Percentiles rank a stretch among this genome's conserved stretches.
Conservation (phyloP, 2,329 filamentous ascomycete genomes). For the Pseudogymnoascus sp. region DNA sequence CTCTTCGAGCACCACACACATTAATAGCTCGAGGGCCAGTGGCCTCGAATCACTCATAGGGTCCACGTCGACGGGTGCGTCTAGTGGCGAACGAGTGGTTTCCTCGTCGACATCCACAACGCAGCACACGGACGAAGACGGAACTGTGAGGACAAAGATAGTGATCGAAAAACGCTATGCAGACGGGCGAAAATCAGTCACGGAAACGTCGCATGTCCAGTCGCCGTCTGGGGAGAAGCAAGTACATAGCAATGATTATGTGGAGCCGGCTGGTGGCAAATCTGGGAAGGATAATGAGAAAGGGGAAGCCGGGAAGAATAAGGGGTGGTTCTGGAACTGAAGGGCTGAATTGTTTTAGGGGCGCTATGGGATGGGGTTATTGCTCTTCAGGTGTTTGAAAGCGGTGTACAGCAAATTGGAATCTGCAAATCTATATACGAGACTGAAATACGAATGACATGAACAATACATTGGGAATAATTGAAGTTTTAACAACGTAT, state of each 20-base stretch:
- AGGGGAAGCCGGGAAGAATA: slow-evolving; percentile 13
- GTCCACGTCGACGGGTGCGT: not conserved
- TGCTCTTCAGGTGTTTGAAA: not conserved
- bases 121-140: slow-evolving; percentile 21
- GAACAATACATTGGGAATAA: not conserved
- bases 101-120: slow-evolving; percentile 21
- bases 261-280: not conserved
- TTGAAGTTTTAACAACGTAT: not conserved
- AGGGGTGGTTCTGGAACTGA: slow-evolving; percentile 26
- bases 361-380: not conserved
- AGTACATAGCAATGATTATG: not conserved
- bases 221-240: slow-evolving; percentile 7
- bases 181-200: slow-evolving; percentile 22
- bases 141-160: slow-evolving; percentile 22
- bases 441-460: not conserved
- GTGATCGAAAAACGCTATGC: slow-evolving; percentile 23
- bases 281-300: not conserved
- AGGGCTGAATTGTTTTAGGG: not conserved
- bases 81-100: slow-evolving; percentile 18
- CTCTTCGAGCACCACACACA: not conserved
- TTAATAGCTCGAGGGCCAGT: not conserved
- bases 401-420: not conserved
- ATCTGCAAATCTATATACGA: not conserved
- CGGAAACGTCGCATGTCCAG: slow-evolving; percentile 20
- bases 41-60: not conserved